Evolutionary conservation across 148 eudicot species (phyloP).

Genomic region (Fagopyrum tataricum): DNA sequence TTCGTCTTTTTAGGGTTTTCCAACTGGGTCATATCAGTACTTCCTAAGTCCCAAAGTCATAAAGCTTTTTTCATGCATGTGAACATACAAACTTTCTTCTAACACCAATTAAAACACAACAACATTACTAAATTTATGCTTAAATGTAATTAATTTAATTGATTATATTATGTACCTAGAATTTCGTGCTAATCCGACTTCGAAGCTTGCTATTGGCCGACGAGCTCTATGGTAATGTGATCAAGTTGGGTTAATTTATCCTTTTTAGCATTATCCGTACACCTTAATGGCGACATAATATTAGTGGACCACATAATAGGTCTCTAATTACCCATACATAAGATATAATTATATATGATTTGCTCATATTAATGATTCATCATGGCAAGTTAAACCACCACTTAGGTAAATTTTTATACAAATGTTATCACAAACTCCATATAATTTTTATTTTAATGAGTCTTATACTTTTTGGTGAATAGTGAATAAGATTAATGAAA

Average conservation of each 20-base stretch:
- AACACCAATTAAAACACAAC: constrained; percentile 7
- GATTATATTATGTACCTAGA: not conserved
- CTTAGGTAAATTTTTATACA: not conserved
- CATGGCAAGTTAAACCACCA: not conserved
- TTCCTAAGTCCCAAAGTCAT: constrained; percentile 1
- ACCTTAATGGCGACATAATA: constrained; percentile 7
- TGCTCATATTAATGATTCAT: not conserved
- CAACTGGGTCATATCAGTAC: not conserved
- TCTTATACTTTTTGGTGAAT: no score
- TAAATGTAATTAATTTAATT: not conserved
- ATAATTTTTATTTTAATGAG: no score
- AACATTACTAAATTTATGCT: not conserved
- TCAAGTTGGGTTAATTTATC: not conserved
- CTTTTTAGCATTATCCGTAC: not conserved
- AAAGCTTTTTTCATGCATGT: constrained; percentile 3
- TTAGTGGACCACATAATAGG: constrained; percentile 7
- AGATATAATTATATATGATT: not conserved
- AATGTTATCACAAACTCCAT: not conserved
- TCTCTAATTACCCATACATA: constrained; percentile 1
- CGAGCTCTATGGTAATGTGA: not conserved
- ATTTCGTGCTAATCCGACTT: not conserved
- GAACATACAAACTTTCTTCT: not conserved
- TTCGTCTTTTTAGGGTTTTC: constrained; percentile 10
- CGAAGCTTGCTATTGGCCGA: not conserved
- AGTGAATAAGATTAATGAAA: no score